A percentile compares a stretch with the other conserved stretches of the same genome.
These are phyloP conservation scores for Kurtzmaniella quercitrusa DNA, from an alignment of 1,139 yeast genomes.

Conservation along the genomic window DNA sequence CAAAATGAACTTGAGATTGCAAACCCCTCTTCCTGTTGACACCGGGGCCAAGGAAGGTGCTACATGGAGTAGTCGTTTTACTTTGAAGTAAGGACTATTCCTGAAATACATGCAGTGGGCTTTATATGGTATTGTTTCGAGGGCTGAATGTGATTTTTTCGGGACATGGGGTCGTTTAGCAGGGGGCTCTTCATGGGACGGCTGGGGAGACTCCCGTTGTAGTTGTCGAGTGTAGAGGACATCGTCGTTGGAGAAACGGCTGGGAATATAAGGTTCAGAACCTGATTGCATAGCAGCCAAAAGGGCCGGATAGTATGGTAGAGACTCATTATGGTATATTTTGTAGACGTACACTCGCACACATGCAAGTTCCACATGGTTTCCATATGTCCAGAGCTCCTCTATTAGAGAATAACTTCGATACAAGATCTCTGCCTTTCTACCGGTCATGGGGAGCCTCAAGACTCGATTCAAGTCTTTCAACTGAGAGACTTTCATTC, in stretches of 20 bases:
- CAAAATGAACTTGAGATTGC: constrained; percentile 35
- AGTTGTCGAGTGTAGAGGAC: no score
- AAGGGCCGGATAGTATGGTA: constrained; percentile 35
- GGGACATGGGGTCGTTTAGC: not conserved
- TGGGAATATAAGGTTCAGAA: constrained; percentile 11
- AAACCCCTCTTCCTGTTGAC: constrained; percentile 35
- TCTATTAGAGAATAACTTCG: constrained; percentile 28
- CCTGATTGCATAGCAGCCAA: constrained; percentile 21
- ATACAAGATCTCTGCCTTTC: constrained; percentile 48
- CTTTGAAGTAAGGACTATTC: constrained; percentile 49
- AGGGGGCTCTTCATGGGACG: not conserved
- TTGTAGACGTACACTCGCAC: constrained; percentile 39
- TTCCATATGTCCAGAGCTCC: constrained; percentile 30
- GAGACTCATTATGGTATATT: constrained; percentile 26
- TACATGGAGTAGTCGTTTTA: constrained; percentile 40
- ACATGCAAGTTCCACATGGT: constrained; percentile 39
- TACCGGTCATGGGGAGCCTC: constrained; percentile 43
- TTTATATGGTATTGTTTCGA: constrained; percentile 17
- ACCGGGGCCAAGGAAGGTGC: constrained; percentile 38
- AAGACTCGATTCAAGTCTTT: constrained; percentile 45
- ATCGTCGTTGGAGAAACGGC: constrained; percentile 7
- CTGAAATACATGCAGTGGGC: constrained; percentile 43
- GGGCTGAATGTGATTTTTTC: constrained; percentile 5
- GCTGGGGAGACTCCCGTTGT: no score
- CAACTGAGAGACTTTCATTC: constrained; percentile 23